Base-by-base conservation (phyloP, 768 basidiomycete genomes). In the Termitomyces sp. region DNA sequence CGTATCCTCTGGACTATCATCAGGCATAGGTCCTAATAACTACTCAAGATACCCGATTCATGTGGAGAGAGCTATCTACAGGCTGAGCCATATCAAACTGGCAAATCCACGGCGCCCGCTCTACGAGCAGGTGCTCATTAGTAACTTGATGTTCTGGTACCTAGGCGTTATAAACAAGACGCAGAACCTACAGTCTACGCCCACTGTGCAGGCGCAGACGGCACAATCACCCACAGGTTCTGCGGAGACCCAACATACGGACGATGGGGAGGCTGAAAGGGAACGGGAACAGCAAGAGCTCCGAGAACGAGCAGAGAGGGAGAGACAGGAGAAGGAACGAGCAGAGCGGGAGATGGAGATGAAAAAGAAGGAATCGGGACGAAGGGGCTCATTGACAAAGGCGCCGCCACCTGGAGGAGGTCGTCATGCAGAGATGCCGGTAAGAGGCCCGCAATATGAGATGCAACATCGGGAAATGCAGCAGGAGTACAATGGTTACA, bases 91-190 rank as follows among this genome's bases (percentile, higher is more conserved):
- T 69, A 99, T 99, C 80, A 99, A 99, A 73, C 80, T 99, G 45
- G 97, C 97, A 22, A 99, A 98, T 74, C 95, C 97, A 9, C 82
- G 97, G 58, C 82, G 97, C 45, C 95, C 97, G 27, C 79, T 99
- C 18, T 98, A 97, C 67, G 97, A 99, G 76, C 97, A 99, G 72
- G 97, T 91, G 54, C 76, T 93, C 57, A 93, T 92, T 71, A 92
- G 89, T 68, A 94, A 94, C 69, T 76, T 94, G 66, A 97, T 96
- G 93, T 98, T 99, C 80, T 99, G 97, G 97, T 99, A 98, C 70
- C 82, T 99, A 37, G 93, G 95, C 13, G 88, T 98, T 64, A 98
- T 98, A 74, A 97, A 98, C 73, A 95, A 96, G 74, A 84, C 92
- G 20, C 88, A 87, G 66, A 82, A 68, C 53, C 76, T 79, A 14